phyloP scores from a whole-genome alignment of 2,329 filamentous ascomycete species.

The Fonsecaea erecta region DNA sequence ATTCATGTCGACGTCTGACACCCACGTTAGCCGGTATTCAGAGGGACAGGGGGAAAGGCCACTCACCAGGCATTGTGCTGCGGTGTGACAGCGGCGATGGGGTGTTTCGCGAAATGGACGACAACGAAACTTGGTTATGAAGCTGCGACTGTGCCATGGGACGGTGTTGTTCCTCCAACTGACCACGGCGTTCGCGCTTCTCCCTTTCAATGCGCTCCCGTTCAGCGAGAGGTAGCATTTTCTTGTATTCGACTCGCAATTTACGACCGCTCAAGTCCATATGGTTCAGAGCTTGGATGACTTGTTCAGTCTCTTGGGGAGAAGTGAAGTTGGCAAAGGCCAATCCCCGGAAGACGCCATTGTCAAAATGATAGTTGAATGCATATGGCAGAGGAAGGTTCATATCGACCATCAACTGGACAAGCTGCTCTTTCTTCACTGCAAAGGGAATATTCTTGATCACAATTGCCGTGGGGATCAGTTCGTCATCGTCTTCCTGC shows the following conservation, averaged over 20 bases:
- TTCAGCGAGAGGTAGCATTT: conserved; percentile 95
- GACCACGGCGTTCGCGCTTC: conserved; percentile 92
- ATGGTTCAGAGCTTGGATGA: conserved; percentile 93
- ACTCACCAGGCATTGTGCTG: conserved; percentile 49
- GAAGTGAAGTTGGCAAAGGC: conserved; percentile 99
- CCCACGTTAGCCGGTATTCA: conserved; percentile 40
- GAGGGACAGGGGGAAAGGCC: conserved; percentile 23
- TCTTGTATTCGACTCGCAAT: conserved; percentile 97
- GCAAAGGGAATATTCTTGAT: conserved; percentile 99
- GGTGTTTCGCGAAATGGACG: conserved; percentile 71
- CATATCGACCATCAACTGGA: conserved; percentile 91
- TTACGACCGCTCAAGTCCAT: conserved; percentile 95
- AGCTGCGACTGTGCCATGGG: conserved; percentile 67
- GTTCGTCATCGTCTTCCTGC: conserved; percentile 68
- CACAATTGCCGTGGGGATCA: conserved; percentile 97
- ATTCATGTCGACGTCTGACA: conserved; percentile 79
- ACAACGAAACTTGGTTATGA: conserved; percentile 84
- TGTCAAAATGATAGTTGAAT: conserved; percentile 95
- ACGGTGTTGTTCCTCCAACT: conserved; percentile 95
- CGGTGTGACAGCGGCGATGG: conserved; percentile 70
- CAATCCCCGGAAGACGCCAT: conserved; percentile 91
- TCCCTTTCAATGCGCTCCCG: conserved; percentile 95
- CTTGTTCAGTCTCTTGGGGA: conserved; percentile 86
- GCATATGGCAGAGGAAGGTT: conserved; percentile 93
- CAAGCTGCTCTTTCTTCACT: conserved; percentile 93